Conservation (phyloP, 2,329 filamentous ascomycete species). For the Ophiostoma angusticollis region DNA sequence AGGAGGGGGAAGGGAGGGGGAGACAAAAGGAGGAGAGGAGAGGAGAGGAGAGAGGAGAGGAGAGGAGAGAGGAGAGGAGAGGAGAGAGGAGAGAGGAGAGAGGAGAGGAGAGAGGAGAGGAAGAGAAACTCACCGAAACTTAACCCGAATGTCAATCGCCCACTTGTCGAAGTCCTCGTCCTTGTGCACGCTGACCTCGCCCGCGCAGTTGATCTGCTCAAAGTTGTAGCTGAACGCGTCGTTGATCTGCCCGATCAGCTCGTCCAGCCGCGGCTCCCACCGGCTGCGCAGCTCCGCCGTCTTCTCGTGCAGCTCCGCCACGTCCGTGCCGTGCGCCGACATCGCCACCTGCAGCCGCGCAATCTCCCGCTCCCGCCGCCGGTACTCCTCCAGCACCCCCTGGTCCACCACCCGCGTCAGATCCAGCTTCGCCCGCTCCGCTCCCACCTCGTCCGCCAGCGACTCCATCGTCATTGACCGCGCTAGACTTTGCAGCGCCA, state of each 20-base stretch:
- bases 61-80: not conserved
- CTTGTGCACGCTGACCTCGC: conserved; percentile 79
- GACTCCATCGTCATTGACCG: conserved; percentile 44
- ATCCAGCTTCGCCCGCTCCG: conserved; percentile 62
- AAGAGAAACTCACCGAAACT: conserved; percentile 60
- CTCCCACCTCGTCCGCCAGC: conserved; percentile 60
- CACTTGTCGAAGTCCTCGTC: conserved; percentile 88
- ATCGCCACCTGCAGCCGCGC: conserved; percentile 46
- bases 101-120: not conserved
- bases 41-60: too few relatives aligned
- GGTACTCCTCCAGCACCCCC: conserved; percentile 63
- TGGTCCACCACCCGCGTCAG: conserved; percentile 69
- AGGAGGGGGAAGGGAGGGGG: too few relatives aligned
- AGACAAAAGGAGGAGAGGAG: too few relatives aligned
- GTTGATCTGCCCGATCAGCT: conserved; percentile 67
- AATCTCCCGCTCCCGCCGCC: conserved; percentile 59
- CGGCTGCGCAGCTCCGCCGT: conserved; percentile 54
- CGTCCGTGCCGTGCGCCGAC: conserved; percentile 37
- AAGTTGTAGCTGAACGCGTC: conserved; percentile 90
- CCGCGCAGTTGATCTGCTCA: conserved; percentile 83
- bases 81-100: not conserved
- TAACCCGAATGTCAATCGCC: conserved; percentile 88
- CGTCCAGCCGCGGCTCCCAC: conserved; percentile 79
- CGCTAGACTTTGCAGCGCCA: conserved; percentile 31
- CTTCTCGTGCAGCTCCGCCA: conserved; percentile 40